A percentile compares a stretch with the other conserved stretches of the same genome.
Evolutionary conservation across 768 basidiomycete genomes (phyloP).

Genomic region (Kwoniella mangroviensis): DNA sequence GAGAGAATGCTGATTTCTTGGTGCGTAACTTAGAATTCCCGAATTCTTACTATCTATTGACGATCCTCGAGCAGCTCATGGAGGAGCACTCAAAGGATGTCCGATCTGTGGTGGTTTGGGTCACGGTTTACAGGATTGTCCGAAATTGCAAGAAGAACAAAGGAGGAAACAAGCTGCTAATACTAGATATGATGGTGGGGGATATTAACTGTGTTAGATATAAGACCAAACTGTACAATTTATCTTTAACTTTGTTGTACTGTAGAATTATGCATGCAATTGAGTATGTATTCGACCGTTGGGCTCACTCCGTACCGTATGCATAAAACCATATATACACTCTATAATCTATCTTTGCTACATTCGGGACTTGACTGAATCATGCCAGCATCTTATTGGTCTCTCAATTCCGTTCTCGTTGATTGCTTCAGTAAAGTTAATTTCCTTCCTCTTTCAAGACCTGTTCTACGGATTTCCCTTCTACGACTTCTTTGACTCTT

Average conservation of each 20-base stretch:
- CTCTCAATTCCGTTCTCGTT: no score
- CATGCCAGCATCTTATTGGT: no score
- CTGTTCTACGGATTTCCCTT: conserved; percentile 68
- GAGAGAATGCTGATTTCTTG: neutral
- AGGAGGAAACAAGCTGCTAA: conserved; percentile 88
- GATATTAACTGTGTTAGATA: no score
- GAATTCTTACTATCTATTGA: conserved; percentile 88
- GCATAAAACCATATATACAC: neutral
- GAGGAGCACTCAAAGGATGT: conserved; percentile 81
- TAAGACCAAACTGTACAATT: no score
- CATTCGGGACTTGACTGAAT: no score
- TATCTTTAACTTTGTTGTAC: no score
- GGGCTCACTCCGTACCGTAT: no score
- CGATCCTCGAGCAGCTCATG: conserved; percentile 81
- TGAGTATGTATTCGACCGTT: no score
- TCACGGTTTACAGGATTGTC: conserved; percentile 91
- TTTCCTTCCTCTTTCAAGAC: conserved; percentile 58
- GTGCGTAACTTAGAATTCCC: conserved; percentile 70
- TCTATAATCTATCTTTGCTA: neutral
- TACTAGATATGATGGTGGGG: conserved; percentile 69
- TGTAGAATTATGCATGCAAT: no score
- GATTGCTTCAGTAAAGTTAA: no score
- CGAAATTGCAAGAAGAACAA: conserved; percentile 92
- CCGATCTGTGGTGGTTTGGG: conserved; percentile 97
- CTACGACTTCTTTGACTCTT: conserved; percentile 70